phyloP scores from a whole-genome alignment of 345 rosid genomes.

The Litchi chinensis region DNA sequence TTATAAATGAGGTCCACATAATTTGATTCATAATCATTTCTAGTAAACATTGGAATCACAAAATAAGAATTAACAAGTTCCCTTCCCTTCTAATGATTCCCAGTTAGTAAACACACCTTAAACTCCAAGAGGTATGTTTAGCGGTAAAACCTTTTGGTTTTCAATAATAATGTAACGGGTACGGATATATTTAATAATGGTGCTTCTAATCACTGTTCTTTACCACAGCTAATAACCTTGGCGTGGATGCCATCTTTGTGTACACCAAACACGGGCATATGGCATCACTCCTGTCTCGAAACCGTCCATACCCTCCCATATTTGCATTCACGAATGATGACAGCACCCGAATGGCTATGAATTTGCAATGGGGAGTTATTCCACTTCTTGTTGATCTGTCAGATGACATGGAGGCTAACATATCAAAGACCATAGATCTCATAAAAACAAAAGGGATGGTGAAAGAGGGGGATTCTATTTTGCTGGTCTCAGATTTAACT shows the following conservation, averaged over 20 bases:
- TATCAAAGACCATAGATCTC: conserved; percentile 43
- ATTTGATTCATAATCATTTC: too few relatives aligned
- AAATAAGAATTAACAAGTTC: too few relatives aligned
- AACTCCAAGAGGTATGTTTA: too few relatives aligned
- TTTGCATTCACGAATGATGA: conserved; percentile 56
- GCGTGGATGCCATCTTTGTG: conserved; percentile 70
- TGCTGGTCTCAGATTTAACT: conserved; percentile 62
- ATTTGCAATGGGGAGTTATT: conserved; percentile 73
- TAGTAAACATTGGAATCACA: too few relatives aligned
- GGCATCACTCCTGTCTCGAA: conserved; percentile 74
- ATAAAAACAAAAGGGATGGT: conserved; percentile 54
- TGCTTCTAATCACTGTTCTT: background rate
- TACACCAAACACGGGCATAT: conserved; percentile 68
- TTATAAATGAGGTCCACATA: too few relatives aligned
- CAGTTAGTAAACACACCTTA: too few relatives aligned
- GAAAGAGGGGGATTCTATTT: conserved; percentile 43
- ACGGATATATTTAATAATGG: background rate
- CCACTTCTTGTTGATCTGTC: conserved; percentile 48
- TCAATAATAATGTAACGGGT: background rate
- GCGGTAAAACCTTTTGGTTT: too few relatives aligned
- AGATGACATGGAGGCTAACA: conserved; percentile 61
- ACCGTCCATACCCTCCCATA: conserved; percentile 72
- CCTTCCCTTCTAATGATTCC: too few relatives aligned
- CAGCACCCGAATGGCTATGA: conserved; percentile 57
- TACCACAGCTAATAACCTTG: conserved; percentile 59